These are phyloP conservation scores for Phytophthora meadii DNA, from an alignment of 352 stramenopile species.

Conservation along the genomic window DNA sequence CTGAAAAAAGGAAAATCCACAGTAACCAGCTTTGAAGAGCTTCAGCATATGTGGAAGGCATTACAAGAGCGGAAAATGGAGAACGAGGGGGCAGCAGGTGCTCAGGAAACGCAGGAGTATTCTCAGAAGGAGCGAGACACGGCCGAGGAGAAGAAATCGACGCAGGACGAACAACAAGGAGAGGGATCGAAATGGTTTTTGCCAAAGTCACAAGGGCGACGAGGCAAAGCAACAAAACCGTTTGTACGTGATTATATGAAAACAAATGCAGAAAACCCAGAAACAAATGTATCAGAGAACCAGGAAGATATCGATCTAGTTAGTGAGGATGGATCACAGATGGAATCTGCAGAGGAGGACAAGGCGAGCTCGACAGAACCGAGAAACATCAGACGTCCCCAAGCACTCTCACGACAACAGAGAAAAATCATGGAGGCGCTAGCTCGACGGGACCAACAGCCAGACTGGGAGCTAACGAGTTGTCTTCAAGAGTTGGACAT, in stretches of 20 bases:
- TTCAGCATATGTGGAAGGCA: constrained; percentile 3
- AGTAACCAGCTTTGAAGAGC: constrained; percentile 4
- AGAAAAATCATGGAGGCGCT: too few species aligned
- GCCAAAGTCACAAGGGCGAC: too few species aligned
- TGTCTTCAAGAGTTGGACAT: not conserved
- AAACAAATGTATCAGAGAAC: not conserved
- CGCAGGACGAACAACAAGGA: too few species aligned
- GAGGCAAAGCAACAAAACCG: too few species aligned
- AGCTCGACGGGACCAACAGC: too few species aligned
- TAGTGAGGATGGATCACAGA: not conserved
- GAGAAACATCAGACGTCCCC: not conserved
- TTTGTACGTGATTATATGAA: not conserved
- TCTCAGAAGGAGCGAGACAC: too few species aligned
- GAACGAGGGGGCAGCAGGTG: too few species aligned
- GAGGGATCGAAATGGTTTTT: too few species aligned
- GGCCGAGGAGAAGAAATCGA: too few species aligned
- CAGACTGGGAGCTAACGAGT: not conserved
- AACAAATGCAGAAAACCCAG: not conserved
- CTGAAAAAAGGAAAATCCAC: not conserved
- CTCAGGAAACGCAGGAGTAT: too few species aligned
- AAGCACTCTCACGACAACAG: not conserved
- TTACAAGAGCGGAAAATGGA: not conserved
- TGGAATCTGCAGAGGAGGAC: too few species aligned
- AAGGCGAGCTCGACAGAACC: not conserved
- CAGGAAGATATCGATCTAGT: too few species aligned